phyloP scores from a whole-genome alignment of 1,284 basidiomycete genomes.

The Volvariella volvacea region DNA sequence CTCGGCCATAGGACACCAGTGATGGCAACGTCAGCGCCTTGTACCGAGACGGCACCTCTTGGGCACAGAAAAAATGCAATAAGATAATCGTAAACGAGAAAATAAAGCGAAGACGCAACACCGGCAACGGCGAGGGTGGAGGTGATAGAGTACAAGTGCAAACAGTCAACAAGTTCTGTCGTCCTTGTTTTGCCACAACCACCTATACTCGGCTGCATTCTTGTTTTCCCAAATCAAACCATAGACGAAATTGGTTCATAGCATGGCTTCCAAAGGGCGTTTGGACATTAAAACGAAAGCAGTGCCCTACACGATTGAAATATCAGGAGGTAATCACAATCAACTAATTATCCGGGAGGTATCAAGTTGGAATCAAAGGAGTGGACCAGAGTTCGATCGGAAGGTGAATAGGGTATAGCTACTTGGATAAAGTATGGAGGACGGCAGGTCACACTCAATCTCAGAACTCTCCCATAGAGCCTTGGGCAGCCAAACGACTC shows the following conservation, averaged over 20 bases:
- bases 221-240: too few species aligned
- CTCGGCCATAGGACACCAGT: conserved; percentile 37
- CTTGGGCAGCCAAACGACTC: conserved; percentile 83
- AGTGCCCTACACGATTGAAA: too few species aligned
- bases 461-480: conserved; percentile 58
- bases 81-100: background rate
- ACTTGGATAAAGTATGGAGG: background rate
- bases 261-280: too few species aligned
- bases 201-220: conserved; percentile 9
- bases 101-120: conserved; percentile 5
- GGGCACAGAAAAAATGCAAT: too few species aligned
- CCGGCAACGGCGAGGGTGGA: conserved; percentile 8
- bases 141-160: conserved; percentile 6
- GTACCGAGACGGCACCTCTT: conserved; percentile 3
- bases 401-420: conserved; percentile 11
- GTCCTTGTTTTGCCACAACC: conserved; percentile 16
- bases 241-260: too few species aligned
- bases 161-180: conserved; percentile 8
- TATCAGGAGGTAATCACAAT: too few species aligned
- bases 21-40: background rate
- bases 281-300: too few species aligned
- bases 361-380: conserved; percentile 4
- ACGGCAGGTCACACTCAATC: conserved; percentile 31
- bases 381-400: background rate
- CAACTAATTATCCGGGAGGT: conserved; percentile 20